A percentile compares a stretch with the other conserved stretches of the same genome.
These are phyloP conservation scores for Verticillium dahliae DNA, from an alignment of 2,329 filamentous ascomycete species.

Conservation along the genomic window DNA sequence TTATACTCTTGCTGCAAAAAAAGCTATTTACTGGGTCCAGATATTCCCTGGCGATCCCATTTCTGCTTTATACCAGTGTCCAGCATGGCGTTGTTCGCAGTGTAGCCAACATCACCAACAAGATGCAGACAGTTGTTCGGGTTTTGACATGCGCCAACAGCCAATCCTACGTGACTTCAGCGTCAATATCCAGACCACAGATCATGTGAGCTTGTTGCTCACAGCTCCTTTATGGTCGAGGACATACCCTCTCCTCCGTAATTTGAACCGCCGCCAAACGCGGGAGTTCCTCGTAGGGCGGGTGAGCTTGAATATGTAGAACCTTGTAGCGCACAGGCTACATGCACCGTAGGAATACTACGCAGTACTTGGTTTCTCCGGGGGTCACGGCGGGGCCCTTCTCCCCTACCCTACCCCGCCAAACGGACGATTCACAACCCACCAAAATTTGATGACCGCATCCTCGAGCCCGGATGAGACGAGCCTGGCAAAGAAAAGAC, in stretches of 20 bases:
- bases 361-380: neutral
- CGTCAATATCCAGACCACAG: too few relatives aligned
- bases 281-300: neutral
- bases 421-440: conserved; percentile 11
- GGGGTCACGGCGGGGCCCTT: neutral
- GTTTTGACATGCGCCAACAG: too few relatives aligned
- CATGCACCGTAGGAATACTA: neutral
- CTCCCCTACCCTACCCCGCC: conserved; percentile 9
- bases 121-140: too few relatives aligned
- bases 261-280: neutral
- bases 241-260: neutral
- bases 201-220: too few relatives aligned
- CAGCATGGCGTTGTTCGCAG: too few relatives aligned
- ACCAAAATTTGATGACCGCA: conserved; percentile 13
- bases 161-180: too few relatives aligned
- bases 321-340: neutral
- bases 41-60: too few relatives aligned
- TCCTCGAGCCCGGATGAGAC: neutral
- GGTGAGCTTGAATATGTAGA: neutral
- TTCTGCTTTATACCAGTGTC: too few relatives aligned
- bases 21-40: too few relatives aligned
- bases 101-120: too few relatives aligned
- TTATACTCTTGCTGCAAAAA: too few relatives aligned
- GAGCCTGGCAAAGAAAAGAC: neutral
- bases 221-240: too few relatives aligned